phyloP scores from a whole-genome alignment of 2,329 filamentous ascomycete genomes.

The Magnaporthiopsis rhizophila region DNA sequence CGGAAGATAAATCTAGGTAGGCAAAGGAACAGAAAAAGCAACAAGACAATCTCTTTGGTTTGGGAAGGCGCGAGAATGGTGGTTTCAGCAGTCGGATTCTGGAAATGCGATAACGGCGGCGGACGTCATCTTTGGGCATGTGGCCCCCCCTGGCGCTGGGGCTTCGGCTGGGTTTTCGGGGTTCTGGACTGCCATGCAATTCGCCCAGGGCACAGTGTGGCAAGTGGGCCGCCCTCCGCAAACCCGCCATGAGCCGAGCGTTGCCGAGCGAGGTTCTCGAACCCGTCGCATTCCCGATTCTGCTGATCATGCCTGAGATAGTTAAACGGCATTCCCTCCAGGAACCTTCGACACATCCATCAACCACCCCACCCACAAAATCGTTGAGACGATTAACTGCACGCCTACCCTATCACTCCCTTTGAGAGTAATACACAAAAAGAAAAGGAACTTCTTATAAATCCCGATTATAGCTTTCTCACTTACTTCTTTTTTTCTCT shows the following conservation, averaged over 20 bases:
- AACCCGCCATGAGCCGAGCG: slow-evolving; percentile 1
- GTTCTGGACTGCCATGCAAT: background rate
- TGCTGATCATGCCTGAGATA: too few species aligned
- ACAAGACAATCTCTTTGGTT: background rate
- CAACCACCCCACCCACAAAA: too few species aligned
- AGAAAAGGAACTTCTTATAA: too few species aligned
- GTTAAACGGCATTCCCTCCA: too few species aligned
- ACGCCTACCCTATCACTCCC: too few species aligned
- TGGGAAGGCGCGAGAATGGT: background rate
- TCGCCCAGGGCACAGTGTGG: background rate
- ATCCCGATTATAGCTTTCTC: too few species aligned
- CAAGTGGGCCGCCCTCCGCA: background rate
- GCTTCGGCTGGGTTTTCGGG: background rate
- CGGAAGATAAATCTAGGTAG: background rate
- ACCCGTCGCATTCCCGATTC: too few species aligned
- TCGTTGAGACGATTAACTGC: too few species aligned
- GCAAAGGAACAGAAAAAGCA: too few species aligned
- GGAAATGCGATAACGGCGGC: background rate
- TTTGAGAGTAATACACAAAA: too few species aligned
- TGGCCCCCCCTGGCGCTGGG: background rate
- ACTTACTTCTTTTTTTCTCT: too few species aligned
- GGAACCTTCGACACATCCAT: too few species aligned
- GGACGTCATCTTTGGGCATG: slow-evolving; percentile 1
- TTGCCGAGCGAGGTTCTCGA: slow-evolving; percentile 1
- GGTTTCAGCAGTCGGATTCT: background rate